phyloP scores from a whole-genome alignment of 1,139 yeast genomes.

The Debaryomyces nepalensis region DNA sequence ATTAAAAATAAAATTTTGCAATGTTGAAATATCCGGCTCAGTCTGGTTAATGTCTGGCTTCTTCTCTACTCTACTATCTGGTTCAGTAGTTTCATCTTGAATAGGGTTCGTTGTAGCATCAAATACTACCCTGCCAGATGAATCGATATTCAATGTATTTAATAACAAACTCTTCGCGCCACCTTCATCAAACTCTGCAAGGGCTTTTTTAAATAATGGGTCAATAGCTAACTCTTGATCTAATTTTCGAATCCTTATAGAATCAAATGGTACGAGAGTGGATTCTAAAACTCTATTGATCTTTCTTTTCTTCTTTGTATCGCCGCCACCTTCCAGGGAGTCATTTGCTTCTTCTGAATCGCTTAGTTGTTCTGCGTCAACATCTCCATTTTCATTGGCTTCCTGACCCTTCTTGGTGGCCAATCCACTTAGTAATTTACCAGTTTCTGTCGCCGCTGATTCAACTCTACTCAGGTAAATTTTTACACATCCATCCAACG shows the following conservation, averaged over 20 bases:
- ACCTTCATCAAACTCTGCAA: slow-evolving; percentile 94
- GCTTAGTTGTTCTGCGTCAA: slow-evolving; percentile 22
- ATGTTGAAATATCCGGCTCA: slow-evolving; percentile 16
- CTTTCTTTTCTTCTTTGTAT: slow-evolving; percentile 37
- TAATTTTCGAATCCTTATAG: slow-evolving; percentile 66
- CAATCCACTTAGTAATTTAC: slow-evolving; percentile 78
- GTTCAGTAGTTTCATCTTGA: slow-evolving; percentile 17
- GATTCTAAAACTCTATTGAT: slow-evolving; percentile 48
- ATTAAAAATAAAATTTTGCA: slow-evolving; percentile 32
- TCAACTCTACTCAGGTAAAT: slow-evolving; percentile 69
- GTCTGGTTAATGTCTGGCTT: slow-evolving; percentile 17
- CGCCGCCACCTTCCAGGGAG: slow-evolving; percentile 20
- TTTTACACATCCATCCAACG: slow-evolving; percentile 47
- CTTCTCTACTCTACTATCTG: slow-evolving; percentile 13
- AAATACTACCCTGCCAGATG: slow-evolving; percentile 64
- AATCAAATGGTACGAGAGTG: slow-evolving; percentile 57
- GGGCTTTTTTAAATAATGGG: slow-evolving; percentile 85
- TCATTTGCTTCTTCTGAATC: slow-evolving; percentile 25
- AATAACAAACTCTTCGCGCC: slow-evolving; percentile 85
- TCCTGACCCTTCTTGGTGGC: slow-evolving; percentile 34
- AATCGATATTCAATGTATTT: slow-evolving; percentile 67
- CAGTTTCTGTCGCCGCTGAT: slow-evolving; percentile 90
- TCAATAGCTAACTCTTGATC: slow-evolving; percentile 83
- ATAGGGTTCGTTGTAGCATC: slow-evolving; percentile 51
- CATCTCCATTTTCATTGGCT: slow-evolving; percentile 23